Percentiles rank a stretch among this genome's conserved stretches.
Conservation (phyloP, 306 rosid genomes). For the Prunus campanulata region DNA sequence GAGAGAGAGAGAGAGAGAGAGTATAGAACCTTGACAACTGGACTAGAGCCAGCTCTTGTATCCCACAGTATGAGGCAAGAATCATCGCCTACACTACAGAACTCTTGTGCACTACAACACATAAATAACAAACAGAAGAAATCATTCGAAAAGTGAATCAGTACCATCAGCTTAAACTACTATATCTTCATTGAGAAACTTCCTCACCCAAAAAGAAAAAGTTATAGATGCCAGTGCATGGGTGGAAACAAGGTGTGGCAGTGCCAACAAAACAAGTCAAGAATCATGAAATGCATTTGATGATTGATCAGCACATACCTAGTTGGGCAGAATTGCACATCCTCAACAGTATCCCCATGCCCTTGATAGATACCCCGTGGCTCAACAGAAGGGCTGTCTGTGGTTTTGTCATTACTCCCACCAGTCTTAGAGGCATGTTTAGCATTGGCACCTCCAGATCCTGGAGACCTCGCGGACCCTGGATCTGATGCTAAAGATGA, state of each 20-base stretch:
- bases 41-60: slow-evolving; percentile 69
- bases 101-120: slow-evolving; percentile 33
- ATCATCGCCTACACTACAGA: slow-evolving; percentile 90
- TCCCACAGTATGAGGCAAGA: slow-evolving; percentile 91
- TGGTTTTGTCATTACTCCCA: slow-evolving; percentile 63
- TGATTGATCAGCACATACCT: slow-evolving; percentile 45
- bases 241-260: neutral
- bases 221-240: neutral
- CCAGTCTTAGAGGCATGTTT: slow-evolving; percentile 52
- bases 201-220: neutral
- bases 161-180: neutral
- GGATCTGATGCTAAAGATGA: slow-evolving; percentile 62
- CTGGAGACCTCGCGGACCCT: slow-evolving; percentile 39
- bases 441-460: slow-evolving; percentile 61
- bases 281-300: neutral
- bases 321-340: slow-evolving; percentile 95
- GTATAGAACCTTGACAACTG: slow-evolving; percentile 57
- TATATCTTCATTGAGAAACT: neutral
- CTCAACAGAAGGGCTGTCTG: slow-evolving; percentile 76
- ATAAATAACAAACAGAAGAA: neutral
- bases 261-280: slow-evolving; percentile 11
- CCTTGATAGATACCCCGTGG: slow-evolving; percentile 89
- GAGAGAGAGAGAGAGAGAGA: neutral
- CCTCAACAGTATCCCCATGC: slow-evolving; percentile 95
- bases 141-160: slow-evolving; percentile 6